These are phyloP conservation scores for Erysimum cheiranthoides DNA, from an alignment of 345 rosid genomes.

Conservation along the genomic window DNA sequence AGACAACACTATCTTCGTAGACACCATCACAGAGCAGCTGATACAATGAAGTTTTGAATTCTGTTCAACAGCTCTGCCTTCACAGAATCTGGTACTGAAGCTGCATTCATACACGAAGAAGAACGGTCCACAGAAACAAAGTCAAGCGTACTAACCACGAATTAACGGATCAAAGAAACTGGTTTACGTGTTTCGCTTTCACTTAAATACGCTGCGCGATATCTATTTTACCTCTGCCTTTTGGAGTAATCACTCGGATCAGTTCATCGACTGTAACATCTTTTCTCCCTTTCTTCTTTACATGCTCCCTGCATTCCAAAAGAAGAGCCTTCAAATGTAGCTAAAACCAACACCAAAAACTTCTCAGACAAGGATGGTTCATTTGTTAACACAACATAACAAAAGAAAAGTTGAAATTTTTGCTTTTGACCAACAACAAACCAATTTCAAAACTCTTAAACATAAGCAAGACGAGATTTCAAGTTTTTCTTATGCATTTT, in stretches of 20 bases:
- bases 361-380: background rate
- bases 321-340: constrained; percentile 3
- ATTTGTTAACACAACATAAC: background rate
- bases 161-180: background rate
- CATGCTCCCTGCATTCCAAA: constrained; percentile 57
- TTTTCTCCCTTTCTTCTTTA: constrained; percentile 76
- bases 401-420: background rate
- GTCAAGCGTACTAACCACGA: background rate
- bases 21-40: constrained; percentile 46
- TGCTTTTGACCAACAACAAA: background rate
- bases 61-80: constrained; percentile 75
- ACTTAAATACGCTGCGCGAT: background rate
- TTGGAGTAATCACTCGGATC: constrained; percentile 72
- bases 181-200: background rate
- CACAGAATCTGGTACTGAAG: constrained; percentile 70
- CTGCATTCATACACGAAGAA: constrained; percentile 49
- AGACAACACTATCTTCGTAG: constrained; percentile 1
- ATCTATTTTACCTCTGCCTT: constrained; percentile 71
- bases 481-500: background rate
- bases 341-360: background rate
- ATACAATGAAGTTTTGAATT: constrained; percentile 59
- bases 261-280: constrained; percentile 85
- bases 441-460: background rate
- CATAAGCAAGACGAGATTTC: background rate
- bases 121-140: background rate